Evolutionary conservation across 2,329 filamentous ascomycete species (phyloP).

Genomic region (Fusarium nematophilum): DNA sequence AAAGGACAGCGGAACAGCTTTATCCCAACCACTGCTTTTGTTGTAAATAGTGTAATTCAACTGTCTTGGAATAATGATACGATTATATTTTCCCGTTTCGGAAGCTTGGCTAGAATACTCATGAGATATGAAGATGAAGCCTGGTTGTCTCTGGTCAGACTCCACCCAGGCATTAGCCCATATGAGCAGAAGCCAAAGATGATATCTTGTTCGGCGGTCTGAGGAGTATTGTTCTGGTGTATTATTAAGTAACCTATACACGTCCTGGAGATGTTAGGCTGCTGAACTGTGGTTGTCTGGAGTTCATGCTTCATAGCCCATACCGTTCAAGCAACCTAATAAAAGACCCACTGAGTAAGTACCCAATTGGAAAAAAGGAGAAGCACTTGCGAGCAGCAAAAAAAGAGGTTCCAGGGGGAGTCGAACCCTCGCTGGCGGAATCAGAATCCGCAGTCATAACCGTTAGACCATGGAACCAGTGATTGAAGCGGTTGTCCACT

Average conservation of each 20-base stretch:
- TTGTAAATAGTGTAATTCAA: constrained; percentile 39
- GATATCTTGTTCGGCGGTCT: no score
- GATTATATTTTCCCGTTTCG: not conserved
- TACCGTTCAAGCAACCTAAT: no score
- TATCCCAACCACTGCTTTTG: constrained; percentile 26
- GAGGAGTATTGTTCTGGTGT: no score
- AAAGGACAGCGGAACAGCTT: constrained; percentile 33
- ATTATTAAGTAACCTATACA: no score
- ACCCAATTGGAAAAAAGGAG: not conserved
- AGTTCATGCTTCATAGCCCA: no score
- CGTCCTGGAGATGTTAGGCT: no score
- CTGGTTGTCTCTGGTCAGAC: no score
- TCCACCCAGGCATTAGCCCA: no score
- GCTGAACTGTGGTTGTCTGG: no score
- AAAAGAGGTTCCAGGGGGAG: constrained; percentile 10
- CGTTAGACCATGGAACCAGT: constrained; percentile 14
- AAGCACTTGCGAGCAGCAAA: constrained; percentile 1
- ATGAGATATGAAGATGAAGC: no score
- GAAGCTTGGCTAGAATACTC: not conserved
- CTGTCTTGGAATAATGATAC: constrained; percentile 3
- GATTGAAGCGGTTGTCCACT: not conserved
- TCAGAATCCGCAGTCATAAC: constrained; percentile 22
- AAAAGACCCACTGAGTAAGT: no score
- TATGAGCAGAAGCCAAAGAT: no score
- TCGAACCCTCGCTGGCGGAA: constrained; percentile 20